phyloP scores from a whole-genome alignment of 2,329 filamentous ascomycete genomes.

The Penicillium sp. region DNA sequence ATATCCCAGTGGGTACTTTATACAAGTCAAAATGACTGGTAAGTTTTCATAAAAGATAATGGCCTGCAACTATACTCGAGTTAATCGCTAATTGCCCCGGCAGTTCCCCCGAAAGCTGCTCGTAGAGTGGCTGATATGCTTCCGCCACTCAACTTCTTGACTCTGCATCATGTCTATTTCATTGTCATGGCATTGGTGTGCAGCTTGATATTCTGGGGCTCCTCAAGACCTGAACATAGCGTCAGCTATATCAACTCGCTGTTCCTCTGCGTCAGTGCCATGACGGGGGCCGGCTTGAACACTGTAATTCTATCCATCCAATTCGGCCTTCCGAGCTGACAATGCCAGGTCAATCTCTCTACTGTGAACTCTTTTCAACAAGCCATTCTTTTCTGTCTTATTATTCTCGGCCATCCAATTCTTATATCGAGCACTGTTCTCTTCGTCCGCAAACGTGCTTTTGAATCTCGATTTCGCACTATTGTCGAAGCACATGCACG shows the following conservation, averaged over 20 bases:
- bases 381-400: slow-evolving; percentile 59
- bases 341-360: slow-evolving; percentile 45
- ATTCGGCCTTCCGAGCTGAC: not conserved
- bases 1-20: not conserved
- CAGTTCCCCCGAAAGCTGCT: slow-evolving; percentile 12
- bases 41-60: not conserved
- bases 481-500: slow-evolving; percentile 41
- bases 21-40: not conserved
- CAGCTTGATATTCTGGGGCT: slow-evolving; percentile 57
- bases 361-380: slow-evolving; percentile 66
- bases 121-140: slow-evolving; percentile 24
- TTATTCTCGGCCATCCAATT: slow-evolving; percentile 64
- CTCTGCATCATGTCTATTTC: slow-evolving; percentile 66
- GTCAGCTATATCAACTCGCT: slow-evolving; percentile 62
- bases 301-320: slow-evolving; percentile 43
- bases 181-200: slow-evolving; percentile 52
- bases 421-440: slow-evolving; percentile 65
- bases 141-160: slow-evolving; percentile 56
- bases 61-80: not conserved
- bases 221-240: slow-evolving; percentile 49
- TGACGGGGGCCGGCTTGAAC: slow-evolving; percentile 65
- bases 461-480: slow-evolving; percentile 57
- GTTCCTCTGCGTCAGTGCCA: slow-evolving; percentile 63
- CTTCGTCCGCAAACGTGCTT: slow-evolving; percentile 56
- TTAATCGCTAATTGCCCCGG: not conserved